Base-by-base conservation (phyloP, 2,329 filamentous ascomycete species). In the Epicoccum nigrum region DNA sequence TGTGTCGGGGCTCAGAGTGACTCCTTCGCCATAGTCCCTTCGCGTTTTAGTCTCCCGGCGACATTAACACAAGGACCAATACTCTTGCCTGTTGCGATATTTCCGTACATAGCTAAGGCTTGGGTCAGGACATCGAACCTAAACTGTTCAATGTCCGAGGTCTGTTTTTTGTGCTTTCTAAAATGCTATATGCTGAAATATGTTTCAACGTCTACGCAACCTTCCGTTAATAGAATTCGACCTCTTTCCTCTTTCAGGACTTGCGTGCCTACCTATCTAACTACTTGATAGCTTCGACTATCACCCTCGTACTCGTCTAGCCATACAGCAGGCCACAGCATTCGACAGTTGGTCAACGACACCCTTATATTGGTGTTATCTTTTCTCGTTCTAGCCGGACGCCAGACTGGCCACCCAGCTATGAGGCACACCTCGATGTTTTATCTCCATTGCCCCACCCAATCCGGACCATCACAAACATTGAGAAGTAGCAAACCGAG, bases 401-500 rank as follows among this genome's bases (percentile, higher is more conserved):
- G 13, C 16, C 16, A 46, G 4, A 38, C 17, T 28, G 17, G 28
- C 27, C 12, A 37, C 21, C 20, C 23, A 52, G 49, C 39, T 39
- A 52, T 52, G 49, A 42, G 43, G 35, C 21, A 34, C 40, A 38
- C 15, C 31, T 39, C 32, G 33, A 43, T 39, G 38, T 43, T 46
- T 17, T 16, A 30, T 7, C 19, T 34, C 11, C 16, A 35, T 16
- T 45, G 35, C 21, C 33, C 43, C 25, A 28, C 9, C 21, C 27
- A 17, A 33, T 38, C 42, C 16, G 15, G 50, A 38, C 48, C 51
- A 50, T 53, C 20, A 62, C 62, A 60, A 62, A 55, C 44, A 33
- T 56, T 43, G 53, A 45, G 6, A 25, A 25, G 6, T 9, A 4
- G 6, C 6, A 25, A 9, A 6, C 23, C 6, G 23, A 7, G 23